Percentiles rank a stretch among this genome's conserved stretches.
phyloP scores from a whole-genome alignment of 1,139 yeast genomes.

The Geotrichum candidum region DNA sequence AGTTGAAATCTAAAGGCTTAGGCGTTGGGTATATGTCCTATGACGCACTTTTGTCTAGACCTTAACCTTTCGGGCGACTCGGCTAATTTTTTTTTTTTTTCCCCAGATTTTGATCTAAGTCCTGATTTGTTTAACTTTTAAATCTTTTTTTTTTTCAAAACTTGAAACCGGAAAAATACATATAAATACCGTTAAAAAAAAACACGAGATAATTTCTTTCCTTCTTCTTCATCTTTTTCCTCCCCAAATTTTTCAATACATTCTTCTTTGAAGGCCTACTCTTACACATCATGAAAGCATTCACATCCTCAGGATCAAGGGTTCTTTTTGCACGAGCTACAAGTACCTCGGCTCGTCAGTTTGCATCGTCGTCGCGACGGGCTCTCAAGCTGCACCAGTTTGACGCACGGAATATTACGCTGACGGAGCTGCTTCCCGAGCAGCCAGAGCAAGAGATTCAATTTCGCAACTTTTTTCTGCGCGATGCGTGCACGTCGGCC shows the following conservation, averaged over 20 bases:
- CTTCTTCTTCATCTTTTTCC: neutral
- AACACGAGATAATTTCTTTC: neutral
- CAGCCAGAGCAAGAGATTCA: constrained; percentile 30
- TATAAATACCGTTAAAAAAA: neutral
- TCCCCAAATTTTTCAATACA: neutral
- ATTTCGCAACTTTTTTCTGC: constrained; percentile 51
- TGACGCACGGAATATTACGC: constrained; percentile 5
- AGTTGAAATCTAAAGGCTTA: neutral
- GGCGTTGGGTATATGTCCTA: neutral
- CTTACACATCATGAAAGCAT: neutral
- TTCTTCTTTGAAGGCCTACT: neutral
- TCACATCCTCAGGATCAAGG: neutral
- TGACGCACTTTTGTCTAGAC: neutral
- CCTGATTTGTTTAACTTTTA: neutral
- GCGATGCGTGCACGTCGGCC: constrained; percentile 55
- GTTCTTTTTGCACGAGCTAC: neutral
- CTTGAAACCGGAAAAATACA: too few species aligned
- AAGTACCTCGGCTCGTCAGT: neutral
- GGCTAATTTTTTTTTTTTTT: neutral
- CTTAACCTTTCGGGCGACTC: neutral
- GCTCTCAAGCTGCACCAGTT: neutral
- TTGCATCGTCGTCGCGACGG: neutral
- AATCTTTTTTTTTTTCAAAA: neutral
- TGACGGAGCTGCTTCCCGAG: constrained; percentile 1
- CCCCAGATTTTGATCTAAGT: neutral